These are phyloP conservation scores for Calonectria leucothoes DNA, from an alignment of 2,329 filamentous ascomycete species.

Conservation along the genomic window DNA sequence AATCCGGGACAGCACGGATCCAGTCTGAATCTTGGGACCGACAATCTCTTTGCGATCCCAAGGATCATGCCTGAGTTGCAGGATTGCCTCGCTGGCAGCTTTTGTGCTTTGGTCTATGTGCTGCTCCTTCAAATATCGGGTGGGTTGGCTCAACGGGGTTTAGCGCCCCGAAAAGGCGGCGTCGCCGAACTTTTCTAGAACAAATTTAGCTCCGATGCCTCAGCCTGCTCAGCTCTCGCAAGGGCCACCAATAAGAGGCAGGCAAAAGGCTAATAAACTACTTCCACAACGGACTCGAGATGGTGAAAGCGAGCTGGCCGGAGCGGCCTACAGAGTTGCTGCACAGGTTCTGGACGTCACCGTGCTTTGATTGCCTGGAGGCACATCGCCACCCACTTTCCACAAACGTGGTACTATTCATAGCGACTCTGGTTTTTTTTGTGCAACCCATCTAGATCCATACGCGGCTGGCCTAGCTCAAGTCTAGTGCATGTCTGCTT, in stretches of 20 bases:
- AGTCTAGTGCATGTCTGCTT: neutral
- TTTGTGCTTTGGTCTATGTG: neutral
- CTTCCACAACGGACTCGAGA: neutral
- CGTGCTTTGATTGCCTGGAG: slow-evolving; percentile 21
- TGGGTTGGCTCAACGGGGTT: neutral
- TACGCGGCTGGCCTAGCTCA: neutral
- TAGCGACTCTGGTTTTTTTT: neutral
- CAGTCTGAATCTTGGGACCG: neutral
- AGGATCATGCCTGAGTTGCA: neutral
- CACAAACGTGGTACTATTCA: slow-evolving; percentile 6
- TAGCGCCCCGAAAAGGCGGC: neutral
- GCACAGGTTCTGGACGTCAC: slow-evolving; percentile 6
- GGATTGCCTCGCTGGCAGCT: neutral
- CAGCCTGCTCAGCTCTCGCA: neutral
- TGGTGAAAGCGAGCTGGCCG: neutral
- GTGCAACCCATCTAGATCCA: neutral
- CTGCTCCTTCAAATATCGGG: neutral
- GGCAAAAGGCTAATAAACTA: neutral
- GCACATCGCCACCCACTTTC: neutral
- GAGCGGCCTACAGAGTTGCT: neutral
- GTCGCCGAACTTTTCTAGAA: slow-evolving; percentile 11
- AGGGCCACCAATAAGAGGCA: neutral
- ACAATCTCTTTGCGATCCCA: neutral
- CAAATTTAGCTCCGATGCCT: neutral
- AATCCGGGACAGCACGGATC: slow-evolving; percentile 7